Conservation (phyloP, 2,329 filamentous ascomycete genomes). For the Ambrosiella beaveri region DNA sequence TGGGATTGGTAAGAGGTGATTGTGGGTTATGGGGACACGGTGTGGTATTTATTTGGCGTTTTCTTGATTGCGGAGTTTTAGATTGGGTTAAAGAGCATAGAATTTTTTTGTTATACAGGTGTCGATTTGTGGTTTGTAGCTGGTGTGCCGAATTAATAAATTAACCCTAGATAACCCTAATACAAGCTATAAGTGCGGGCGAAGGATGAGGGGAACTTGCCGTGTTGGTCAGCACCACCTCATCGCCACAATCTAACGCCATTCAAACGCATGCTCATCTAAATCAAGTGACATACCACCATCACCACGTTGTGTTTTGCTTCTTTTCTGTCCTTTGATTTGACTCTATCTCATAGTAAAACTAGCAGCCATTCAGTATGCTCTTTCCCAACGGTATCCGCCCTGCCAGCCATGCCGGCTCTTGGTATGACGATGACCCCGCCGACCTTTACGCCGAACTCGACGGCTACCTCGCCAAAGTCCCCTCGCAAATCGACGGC, state of each 20-base stretch:
- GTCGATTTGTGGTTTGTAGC: too few relatives aligned
- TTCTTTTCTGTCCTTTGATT: neutral
- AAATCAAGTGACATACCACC: neutral
- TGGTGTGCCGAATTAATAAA: too few relatives aligned
- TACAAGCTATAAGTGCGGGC: too few relatives aligned
- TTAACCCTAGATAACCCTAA: too few relatives aligned
- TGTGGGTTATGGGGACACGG: neutral
- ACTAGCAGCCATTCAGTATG: neutral
- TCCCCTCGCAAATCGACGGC: constrained; percentile 48
- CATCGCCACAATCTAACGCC: too few relatives aligned
- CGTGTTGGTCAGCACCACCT: too few relatives aligned
- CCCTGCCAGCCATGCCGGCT: constrained; percentile 60
- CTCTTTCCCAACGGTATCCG: constrained; percentile 16
- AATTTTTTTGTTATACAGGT: too few relatives aligned
- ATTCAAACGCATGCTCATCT: too few relatives aligned
- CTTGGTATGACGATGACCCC: constrained; percentile 61
- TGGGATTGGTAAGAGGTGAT: neutral
- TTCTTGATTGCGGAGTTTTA: too few relatives aligned
- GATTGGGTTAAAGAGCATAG: too few relatives aligned
- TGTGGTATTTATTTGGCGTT: too few relatives aligned
- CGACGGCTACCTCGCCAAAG: constrained; percentile 53
- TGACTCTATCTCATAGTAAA: neutral
- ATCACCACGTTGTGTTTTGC: neutral
- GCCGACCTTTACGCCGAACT: constrained; percentile 49
- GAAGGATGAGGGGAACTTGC: too few relatives aligned